Evolutionary conservation across 1,139 yeast genomes (phyloP).

Genomic region (Geotrichum citri-aurantii): DNA sequence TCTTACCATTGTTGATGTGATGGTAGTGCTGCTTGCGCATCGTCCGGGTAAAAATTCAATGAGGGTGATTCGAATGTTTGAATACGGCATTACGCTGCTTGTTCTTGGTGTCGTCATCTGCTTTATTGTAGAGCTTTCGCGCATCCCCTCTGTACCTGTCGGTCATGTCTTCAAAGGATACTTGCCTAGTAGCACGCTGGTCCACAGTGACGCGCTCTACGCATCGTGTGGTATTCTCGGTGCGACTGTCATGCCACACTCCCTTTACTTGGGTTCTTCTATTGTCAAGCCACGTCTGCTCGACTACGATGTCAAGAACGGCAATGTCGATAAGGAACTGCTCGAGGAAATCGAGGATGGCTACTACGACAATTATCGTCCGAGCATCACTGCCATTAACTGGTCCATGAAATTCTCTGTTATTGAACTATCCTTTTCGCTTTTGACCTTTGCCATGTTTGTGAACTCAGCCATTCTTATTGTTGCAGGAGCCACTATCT

Average conservation of each 20-base stretch:
- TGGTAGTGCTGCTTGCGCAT: constrained; percentile 80
- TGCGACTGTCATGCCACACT: constrained; percentile 98
- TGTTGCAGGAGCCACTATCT: constrained; percentile 78
- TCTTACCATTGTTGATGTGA: constrained; percentile 76
- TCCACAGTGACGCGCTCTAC: constrained; percentile 77
- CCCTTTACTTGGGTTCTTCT: constrained; percentile 85
- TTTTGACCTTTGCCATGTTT: constrained; percentile 75
- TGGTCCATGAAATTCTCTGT: constrained; percentile 68
- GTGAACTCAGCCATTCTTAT: constrained; percentile 80
- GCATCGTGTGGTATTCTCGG: constrained; percentile 88
- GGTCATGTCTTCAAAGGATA: constrained; percentile 62
- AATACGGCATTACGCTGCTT: constrained; percentile 66
- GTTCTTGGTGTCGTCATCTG: constrained; percentile 83
- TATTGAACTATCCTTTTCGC: constrained; percentile 67
- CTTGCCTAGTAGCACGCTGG: constrained; percentile 65
- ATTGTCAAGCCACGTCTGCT: constrained; percentile 83
- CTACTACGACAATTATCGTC: constrained; percentile 43
- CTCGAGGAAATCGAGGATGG: constrained; percentile 26
- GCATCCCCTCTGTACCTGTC: constrained; percentile 48
- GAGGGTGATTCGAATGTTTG: constrained; percentile 72
- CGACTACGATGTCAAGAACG: constrained; percentile 70
- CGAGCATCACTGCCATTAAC: constrained; percentile 65
- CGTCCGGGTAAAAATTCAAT: constrained; percentile 75
- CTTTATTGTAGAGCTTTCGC: constrained; percentile 70
- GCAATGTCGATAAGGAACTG: constrained; percentile 39